phyloP scores from a whole-genome alignment of 257 asterid genomes.

The Knoxia roxburghii region DNA sequence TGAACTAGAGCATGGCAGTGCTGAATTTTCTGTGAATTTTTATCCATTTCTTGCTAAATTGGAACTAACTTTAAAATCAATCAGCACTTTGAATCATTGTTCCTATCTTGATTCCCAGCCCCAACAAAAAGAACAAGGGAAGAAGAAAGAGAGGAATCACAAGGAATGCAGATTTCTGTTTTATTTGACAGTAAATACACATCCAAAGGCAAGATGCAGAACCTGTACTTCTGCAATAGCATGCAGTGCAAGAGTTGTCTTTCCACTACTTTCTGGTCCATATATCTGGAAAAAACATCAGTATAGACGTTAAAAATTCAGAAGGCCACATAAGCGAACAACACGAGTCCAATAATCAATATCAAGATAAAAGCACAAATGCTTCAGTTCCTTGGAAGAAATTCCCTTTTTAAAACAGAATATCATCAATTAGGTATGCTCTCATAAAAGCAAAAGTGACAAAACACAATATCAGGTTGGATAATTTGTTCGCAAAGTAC shows the following conservation, averaged over 20 bases:
- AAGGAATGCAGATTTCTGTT: background rate
- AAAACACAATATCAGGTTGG: background rate
- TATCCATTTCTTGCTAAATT: background rate
- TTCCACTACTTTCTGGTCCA: slow-evolving; percentile 99
- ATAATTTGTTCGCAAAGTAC: background rate
- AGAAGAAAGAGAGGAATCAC: background rate
- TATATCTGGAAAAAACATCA: slow-evolving; percentile 50
- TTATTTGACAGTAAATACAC: background rate
- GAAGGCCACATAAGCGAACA: background rate
- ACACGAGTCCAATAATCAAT: background rate
- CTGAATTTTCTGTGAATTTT: background rate
- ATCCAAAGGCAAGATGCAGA: slow-evolving; percentile 36
- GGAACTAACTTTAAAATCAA: background rate
- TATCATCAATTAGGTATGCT: background rate
- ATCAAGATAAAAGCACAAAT: background rate
- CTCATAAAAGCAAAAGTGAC: background rate
- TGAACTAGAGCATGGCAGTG: background rate
- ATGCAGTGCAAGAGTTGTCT: slow-evolving; percentile 96
- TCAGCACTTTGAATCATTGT: background rate
- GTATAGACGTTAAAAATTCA: background rate
- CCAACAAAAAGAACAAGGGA: background rate
- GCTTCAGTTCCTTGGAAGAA: background rate
- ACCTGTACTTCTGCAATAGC: slow-evolving; percentile 99
- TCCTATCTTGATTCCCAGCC: background rate
- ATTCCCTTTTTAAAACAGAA: background rate